Conservation (phyloP, 441 rosid species). For the Raphanus hybrid region DNA sequence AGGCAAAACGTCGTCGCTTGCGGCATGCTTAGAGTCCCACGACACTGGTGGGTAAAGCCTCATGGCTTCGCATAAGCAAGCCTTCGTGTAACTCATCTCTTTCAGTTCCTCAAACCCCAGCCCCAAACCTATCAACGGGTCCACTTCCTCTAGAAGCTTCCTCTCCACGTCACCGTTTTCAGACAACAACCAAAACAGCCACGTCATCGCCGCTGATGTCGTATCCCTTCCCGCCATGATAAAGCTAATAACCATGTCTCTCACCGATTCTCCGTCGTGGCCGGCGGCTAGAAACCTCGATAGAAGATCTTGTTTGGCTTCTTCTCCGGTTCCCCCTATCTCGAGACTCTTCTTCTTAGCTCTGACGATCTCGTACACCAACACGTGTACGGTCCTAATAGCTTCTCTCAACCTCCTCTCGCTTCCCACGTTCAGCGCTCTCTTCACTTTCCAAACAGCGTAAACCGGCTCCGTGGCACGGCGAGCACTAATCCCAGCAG, state of each 20-base stretch:
- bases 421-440: constrained; percentile 52
- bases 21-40: constrained; percentile 89
- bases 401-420: constrained; percentile 65
- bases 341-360: constrained; percentile 48
- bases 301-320: constrained; percentile 54
- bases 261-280: constrained; percentile 52
- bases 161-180: constrained; percentile 44
- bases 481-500: constrained; percentile 66
- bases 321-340: constrained; percentile 32
- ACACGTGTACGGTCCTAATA: constrained; percentile 51
- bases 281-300: constrained; percentile 62
- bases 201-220: constrained; percentile 81
- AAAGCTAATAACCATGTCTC: constrained; percentile 80
- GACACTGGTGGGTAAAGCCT: constrained; percentile 84
- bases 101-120: constrained; percentile 59
- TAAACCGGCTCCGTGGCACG: constrained; percentile 60
- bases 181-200: constrained; percentile 81
- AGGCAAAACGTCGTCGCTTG: constrained; percentile 59
- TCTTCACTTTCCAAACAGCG: constrained; percentile 68
- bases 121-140: constrained; percentile 39
- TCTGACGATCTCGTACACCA: constrained; percentile 53
- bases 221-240: constrained; percentile 90
- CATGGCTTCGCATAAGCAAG: constrained; percentile 82
- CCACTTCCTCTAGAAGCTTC: constrained; percentile 48
- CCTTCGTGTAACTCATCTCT: constrained; percentile 66